Percentiles rank a stretch among this genome's conserved stretches.
Conservation (phyloP, 495 filamentous ascomycete genomes). For the Aspergillus avenaceus region DNA sequence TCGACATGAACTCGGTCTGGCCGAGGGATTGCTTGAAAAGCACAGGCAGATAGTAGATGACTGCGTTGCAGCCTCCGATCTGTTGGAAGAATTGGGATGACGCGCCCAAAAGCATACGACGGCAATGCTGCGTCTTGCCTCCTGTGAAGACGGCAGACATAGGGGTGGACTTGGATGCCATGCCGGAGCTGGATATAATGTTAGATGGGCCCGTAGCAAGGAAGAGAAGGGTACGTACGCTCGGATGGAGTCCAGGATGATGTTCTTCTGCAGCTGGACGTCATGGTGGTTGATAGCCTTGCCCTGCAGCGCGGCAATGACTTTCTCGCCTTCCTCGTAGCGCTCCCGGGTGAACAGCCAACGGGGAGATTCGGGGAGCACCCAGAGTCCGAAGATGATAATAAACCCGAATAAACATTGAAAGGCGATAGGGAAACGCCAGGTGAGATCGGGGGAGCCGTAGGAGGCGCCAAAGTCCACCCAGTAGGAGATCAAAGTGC, state of each 20-base stretch:
- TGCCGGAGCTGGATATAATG: constrained; percentile 25
- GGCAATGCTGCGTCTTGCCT: constrained; percentile 42
- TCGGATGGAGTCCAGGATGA: constrained; percentile 71
- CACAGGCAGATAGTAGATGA: constrained; percentile 86
- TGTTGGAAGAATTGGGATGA: constrained; percentile 81
- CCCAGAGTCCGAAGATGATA: constrained; percentile 60
- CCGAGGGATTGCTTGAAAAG: constrained; percentile 65
- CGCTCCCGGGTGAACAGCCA: constrained; percentile 68
- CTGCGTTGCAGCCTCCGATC: constrained; percentile 70
- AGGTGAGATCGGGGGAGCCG: constrained; percentile 58
- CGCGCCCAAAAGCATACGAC: constrained; percentile 46
- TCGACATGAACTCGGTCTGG: constrained; percentile 55
- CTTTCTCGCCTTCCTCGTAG: constrained; percentile 61
- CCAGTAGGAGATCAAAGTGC: constrained; percentile 76
- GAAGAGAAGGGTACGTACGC: constrained; percentile 47
- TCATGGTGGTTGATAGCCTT: constrained; percentile 54
- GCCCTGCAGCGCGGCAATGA: constrained; percentile 63
- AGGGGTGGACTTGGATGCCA: constrained; percentile 25
- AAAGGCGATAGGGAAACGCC: constrained; percentile 85
- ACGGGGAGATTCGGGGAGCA: constrained; percentile 72
- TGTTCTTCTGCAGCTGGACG: constrained; percentile 53
- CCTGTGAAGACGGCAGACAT: constrained; percentile 39
- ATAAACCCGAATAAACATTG: constrained; percentile 70
- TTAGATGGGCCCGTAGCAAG: background rate
- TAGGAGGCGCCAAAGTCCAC: constrained; percentile 77